Base-by-base conservation (phyloP, 495 filamentous ascomycete genomes). In the Achaetomiella virescens region DNA sequence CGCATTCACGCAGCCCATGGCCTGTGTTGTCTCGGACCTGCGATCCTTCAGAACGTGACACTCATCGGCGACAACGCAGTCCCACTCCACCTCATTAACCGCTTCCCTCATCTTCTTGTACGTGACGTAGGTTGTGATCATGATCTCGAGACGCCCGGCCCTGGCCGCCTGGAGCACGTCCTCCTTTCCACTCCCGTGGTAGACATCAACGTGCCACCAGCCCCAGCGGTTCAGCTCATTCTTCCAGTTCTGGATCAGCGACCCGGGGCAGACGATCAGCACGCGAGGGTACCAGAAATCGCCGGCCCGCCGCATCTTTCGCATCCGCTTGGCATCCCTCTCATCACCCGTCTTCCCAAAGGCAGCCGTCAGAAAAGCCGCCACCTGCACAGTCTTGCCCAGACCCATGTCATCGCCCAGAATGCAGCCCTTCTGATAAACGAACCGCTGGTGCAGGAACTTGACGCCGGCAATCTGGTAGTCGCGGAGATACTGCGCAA, bases 321-420 rank as follows among this genome's bases (percentile, higher is more conserved):
- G 81, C 95, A 97, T 96, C 31, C 89, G 75, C 63, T 96, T 96
- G 2, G 69, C 75, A 64, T 98, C 93, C 43, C 91, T 76, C 69
- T 92, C 87, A 61, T 96, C 92, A 2, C 84, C 95, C 6, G 90
- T 96, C 71, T 97, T 97, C 1, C 92, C 95, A 67, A 96, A 98
- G 6, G 90, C 90, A 8, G 85, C 91, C 0, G 90, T 91, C 33
- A 98, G 77, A 61, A 97, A 98, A 0, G 92, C 89, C 56, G 93
- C 95, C 25, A 98, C 90, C 70, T 98, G 93, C 14, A 98, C 89
- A 0, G 93, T 98, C 69, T 98, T 98, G 0, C 93, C 93, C 29
- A 98, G 71, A 31, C 93, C 93, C 93, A 98, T 98, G 65, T 98
- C 93, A 69, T 98, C 93, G 1, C 95, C 82, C 2, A 98, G 77